phyloP scores from a whole-genome alignment of 1,284 basidiomycete species.

The Somion occarium region DNA sequence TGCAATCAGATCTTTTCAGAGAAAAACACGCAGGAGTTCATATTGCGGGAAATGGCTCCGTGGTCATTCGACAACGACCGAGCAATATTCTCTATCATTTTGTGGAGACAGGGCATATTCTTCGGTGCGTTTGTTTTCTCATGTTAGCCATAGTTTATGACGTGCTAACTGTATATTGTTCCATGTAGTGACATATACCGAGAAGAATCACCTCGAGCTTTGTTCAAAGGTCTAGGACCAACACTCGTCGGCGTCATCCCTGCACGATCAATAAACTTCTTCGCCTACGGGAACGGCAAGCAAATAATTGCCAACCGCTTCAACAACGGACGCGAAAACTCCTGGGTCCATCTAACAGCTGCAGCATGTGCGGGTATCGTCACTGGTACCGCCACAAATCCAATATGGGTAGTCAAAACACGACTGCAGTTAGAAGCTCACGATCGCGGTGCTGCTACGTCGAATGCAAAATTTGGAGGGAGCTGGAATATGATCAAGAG shows the following conservation, averaged over 20 bases:
- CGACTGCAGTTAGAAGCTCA: conserved; percentile 70
- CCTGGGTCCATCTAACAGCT: conserved; percentile 81
- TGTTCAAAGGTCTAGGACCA: conserved; percentile 94
- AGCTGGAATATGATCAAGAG: conserved; percentile 61
- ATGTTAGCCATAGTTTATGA: not conserved
- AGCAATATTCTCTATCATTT: conserved; percentile 79
- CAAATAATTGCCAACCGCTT: conserved; percentile 81
- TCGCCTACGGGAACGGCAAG: conserved; percentile 97
- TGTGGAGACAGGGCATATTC: conserved; percentile 89
- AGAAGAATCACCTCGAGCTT: conserved; percentile 86
- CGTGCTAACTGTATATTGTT: not conserved
- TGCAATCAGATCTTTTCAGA: conserved; percentile 88
- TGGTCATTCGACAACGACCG: conserved; percentile 39
- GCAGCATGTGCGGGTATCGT: conserved; percentile 84
- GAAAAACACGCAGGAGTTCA: conserved; percentile 47
- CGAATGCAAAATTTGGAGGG: conserved; percentile 35
- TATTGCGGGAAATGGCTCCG: conserved; percentile 38
- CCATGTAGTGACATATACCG: conserved; percentile 81
- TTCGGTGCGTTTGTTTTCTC: conserved; percentile 52
- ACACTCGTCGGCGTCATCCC: conserved; percentile 95
- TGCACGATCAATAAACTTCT: conserved; percentile 96
- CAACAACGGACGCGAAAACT: conserved; percentile 81
- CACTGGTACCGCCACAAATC: conserved; percentile 91
- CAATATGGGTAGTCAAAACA: conserved; percentile 99
- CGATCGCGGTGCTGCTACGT: conserved; percentile 9